phyloP scores from a whole-genome alignment of 176 grass and related monocot species.

The maize (Zea mays) region DNA sequence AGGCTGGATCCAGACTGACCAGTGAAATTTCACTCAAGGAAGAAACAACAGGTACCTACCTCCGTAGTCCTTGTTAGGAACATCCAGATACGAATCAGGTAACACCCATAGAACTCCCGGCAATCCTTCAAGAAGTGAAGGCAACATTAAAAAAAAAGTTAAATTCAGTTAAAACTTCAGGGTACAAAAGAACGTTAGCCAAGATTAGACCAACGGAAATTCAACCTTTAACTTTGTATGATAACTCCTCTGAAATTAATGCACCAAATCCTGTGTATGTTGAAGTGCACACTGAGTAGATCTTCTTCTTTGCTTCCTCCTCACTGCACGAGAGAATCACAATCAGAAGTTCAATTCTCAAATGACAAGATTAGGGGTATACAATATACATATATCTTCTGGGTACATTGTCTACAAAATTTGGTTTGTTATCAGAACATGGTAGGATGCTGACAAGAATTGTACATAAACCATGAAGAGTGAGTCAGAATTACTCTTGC shows the following conservation, averaged over 20 bases:
- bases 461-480: neutral
- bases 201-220: constrained; percentile 26
- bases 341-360: constrained; percentile 15
- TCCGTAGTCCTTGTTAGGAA: constrained; percentile 99
- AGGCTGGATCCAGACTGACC: neutral
- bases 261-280: constrained; percentile 82
- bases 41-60: constrained; percentile 41
- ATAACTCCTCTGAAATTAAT: constrained; percentile 88
- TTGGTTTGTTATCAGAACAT: neutral
- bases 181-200: constrained; percentile 12
- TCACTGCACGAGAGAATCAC: constrained; percentile 52
- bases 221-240: constrained; percentile 98
- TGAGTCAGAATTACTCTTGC: constrained; percentile 11
- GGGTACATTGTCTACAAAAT: neutral
- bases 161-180: constrained; percentile 14
- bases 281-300: constrained; percentile 91
- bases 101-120: constrained; percentile 99
- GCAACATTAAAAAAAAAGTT: constrained; percentile 7
- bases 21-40: neutral
- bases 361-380: neutral
- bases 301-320: constrained; percentile 95
- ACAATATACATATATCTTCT: neutral
- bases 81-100: constrained; percentile 97
- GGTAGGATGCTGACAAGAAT: neutral
- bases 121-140: constrained; percentile 55